Evolutionary conservation across 2,329 filamentous ascomycete species (phyloP).

Genomic region (Colletotrichum viniferum): DNA sequence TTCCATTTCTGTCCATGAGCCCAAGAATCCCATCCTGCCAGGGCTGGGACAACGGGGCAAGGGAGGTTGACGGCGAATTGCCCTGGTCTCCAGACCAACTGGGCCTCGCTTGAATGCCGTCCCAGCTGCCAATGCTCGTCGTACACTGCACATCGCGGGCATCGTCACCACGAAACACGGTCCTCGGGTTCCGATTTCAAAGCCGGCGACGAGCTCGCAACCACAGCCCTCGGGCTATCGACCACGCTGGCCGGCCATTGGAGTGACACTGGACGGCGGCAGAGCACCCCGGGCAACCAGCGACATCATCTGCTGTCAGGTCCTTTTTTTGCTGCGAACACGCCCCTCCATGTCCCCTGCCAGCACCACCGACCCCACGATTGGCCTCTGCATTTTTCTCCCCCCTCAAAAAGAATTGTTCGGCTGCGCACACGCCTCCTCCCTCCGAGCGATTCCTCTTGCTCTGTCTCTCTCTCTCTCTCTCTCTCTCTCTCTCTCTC

Average conservation of each 20-base stretch:
- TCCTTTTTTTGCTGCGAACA: slow-evolving; percentile 13
- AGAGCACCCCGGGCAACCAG: slow-evolving; percentile 20
- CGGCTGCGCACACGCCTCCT: slow-evolving; percentile 16
- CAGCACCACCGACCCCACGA: background rate
- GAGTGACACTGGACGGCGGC: slow-evolving; percentile 15
- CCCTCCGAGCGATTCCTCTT: background rate
- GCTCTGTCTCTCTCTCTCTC: background rate
- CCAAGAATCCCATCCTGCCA: background rate
- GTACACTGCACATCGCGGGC: background rate
- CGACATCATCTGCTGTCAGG: slow-evolving; percentile 14
- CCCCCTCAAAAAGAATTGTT: background rate
- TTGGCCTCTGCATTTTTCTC: background rate
- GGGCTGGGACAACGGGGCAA: background rate
- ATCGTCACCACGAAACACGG: background rate
- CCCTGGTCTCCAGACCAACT: background rate
- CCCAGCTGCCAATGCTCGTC: background rate
- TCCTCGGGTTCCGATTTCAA: background rate
- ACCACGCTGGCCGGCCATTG: slow-evolving; percentile 7
- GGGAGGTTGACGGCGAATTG: background rate
- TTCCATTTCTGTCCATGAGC: background rate
- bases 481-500: background rate
- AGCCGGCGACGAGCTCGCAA: background rate
- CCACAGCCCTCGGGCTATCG: background rate
- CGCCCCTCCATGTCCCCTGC: slow-evolving; percentile 9
- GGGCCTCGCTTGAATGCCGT: background rate